Percentiles rank a stretch among this genome's conserved stretches.
Conservation (phyloP, 2,329 filamentous ascomycete genomes). For the Botryotinia narcissicola region DNA sequence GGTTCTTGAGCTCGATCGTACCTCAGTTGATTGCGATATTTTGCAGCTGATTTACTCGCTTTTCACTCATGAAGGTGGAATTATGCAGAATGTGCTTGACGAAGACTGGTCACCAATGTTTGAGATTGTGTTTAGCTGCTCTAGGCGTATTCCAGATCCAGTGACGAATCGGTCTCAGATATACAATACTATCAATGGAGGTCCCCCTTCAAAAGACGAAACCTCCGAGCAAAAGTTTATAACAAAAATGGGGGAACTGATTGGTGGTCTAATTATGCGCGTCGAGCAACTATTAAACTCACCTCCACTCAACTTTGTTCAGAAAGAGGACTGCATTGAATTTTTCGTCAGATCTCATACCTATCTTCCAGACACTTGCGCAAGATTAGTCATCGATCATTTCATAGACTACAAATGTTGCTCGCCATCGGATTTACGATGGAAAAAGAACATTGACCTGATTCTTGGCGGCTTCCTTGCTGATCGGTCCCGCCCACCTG, state of each 20-base stretch:
- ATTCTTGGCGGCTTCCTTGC: slow-evolving; percentile 64
- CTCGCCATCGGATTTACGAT: slow-evolving; percentile 66
- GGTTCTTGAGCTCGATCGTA: slow-evolving; percentile 41
- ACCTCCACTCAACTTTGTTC: slow-evolving; percentile 54
- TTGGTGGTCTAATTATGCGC: slow-evolving; percentile 36
- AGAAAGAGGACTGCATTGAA: slow-evolving; percentile 63
- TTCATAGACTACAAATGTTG: slow-evolving; percentile 68
- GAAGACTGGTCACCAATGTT: slow-evolving; percentile 65
- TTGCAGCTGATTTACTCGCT: slow-evolving; percentile 49
- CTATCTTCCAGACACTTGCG: slow-evolving; percentile 63
- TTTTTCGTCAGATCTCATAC: slow-evolving; percentile 63
- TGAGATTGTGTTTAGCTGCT: slow-evolving; percentile 57
- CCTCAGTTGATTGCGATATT: slow-evolving; percentile 38
- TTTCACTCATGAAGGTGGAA: slow-evolving; percentile 51
- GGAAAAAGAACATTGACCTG: slow-evolving; percentile 61
- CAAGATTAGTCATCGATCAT: slow-evolving; percentile 62
- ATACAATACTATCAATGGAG: slow-evolving; percentile 23
- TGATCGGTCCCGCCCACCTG: slow-evolving; percentile 57
- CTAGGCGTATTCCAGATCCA: slow-evolving; percentile 32
- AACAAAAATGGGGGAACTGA: slow-evolving; percentile 33
- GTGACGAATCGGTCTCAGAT: slow-evolving; percentile 28
- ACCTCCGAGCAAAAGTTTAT: slow-evolving; percentile 27
- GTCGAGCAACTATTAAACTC: slow-evolving; percentile 40
- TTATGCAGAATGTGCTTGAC: slow-evolving; percentile 58
- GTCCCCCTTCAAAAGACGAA: slow-evolving; percentile 27